Percentiles rank a stretch among this genome's conserved stretches.
Conservation (phyloP, 306 rosid genomes). For the Sphenostylis stenocarpa region DNA sequence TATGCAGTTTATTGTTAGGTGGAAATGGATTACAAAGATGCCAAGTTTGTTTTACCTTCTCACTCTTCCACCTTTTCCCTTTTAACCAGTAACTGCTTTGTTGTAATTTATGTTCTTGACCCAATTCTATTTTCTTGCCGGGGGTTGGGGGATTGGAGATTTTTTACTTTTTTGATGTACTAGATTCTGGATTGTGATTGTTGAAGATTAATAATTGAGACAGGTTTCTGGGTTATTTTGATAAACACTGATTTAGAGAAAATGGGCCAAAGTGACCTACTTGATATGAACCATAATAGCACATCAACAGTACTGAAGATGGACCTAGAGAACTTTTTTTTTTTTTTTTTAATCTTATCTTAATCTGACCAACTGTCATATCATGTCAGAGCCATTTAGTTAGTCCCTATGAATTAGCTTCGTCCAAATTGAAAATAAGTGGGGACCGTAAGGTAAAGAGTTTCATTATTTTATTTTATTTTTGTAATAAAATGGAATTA, state of each 20-base stretch:
- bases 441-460: not conserved
- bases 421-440: not conserved
- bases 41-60: not conserved
- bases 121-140: not conserved
- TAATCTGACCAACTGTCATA: constrained; percentile 7
- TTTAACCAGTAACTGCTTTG: not conserved
- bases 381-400: constrained; percentile 18
- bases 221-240: not conserved
- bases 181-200: not conserved
- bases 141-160: not conserved
- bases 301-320: not conserved
- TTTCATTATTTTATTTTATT: not conserved
- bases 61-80: too few species aligned
- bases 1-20: not conserved
- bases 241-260: not conserved
- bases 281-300: not conserved
- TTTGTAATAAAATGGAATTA: not conserved
- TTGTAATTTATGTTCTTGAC: not conserved
- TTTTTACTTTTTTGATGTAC: not conserved
- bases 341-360: not conserved
- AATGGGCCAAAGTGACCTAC: constrained; percentile 21
- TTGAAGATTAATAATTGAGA: not conserved
- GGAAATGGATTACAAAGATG: not conserved
- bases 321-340: not conserved
- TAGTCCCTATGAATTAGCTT: not conserved